Evolutionary conservation across 2,329 filamentous ascomycete species (phyloP).

Genomic region (Colletotrichum caudatum): DNA sequence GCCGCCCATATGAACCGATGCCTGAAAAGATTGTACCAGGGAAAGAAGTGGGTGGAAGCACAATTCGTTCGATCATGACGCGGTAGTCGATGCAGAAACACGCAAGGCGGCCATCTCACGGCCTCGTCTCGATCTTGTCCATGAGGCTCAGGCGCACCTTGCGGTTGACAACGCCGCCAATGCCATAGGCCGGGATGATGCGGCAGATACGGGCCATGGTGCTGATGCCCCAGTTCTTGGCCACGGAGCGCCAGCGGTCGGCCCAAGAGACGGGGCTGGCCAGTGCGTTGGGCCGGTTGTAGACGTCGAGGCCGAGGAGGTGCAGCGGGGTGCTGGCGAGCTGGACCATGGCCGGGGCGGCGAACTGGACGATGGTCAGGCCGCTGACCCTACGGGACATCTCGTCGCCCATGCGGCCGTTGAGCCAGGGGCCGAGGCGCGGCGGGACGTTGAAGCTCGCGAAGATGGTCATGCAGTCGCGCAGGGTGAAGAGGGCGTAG

Average conservation of each 20-base stretch:
- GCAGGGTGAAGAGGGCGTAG: slow-evolving; percentile 82
- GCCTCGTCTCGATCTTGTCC: slow-evolving; percentile 53
- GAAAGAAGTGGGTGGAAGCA: slow-evolving; percentile 8
- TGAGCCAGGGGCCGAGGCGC: slow-evolving; percentile 77
- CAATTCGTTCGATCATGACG: slow-evolving; percentile 15
- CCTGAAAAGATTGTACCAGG: slow-evolving; percentile 12
- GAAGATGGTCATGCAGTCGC: slow-evolving; percentile 91
- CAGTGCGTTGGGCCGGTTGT: slow-evolving; percentile 72
- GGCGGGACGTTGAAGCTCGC: slow-evolving; percentile 92
- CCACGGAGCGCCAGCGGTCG: slow-evolving; percentile 76
- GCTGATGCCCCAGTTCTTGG: slow-evolving; percentile 81
- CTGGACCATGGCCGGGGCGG: slow-evolving; percentile 83
- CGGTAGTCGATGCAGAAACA: background rate
- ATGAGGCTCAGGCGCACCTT: slow-evolving; percentile 77
- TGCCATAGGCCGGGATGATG: slow-evolving; percentile 89
- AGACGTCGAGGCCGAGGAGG: slow-evolving; percentile 85
- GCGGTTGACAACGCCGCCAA: slow-evolving; percentile 87
- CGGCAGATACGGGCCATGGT: slow-evolving; percentile 81
- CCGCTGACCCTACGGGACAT: slow-evolving; percentile 64
- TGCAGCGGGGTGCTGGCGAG: slow-evolving; percentile 85
- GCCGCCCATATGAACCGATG: slow-evolving; percentile 39
- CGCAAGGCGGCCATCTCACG: slow-evolving; percentile 8
- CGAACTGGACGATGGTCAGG: slow-evolving; percentile 80
- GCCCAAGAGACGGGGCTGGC: slow-evolving; percentile 55
- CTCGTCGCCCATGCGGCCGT: slow-evolving; percentile 64